Base-by-base conservation (phyloP, 768 basidiomycete genomes). In the Tylopilus balloui region DNA sequence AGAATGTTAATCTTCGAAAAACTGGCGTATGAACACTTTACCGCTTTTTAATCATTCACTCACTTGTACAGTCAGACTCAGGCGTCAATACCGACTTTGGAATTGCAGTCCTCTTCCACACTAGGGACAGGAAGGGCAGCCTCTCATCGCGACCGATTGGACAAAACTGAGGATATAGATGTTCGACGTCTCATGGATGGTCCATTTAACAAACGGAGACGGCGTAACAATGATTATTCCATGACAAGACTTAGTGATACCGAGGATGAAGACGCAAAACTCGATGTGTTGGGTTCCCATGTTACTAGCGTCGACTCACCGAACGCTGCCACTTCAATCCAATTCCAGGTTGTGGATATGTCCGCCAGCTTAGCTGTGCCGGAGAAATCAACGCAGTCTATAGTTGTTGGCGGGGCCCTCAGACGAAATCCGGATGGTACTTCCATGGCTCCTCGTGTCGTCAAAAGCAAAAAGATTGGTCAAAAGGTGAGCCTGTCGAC, bases 41-140 rank as follows among this genome's bases (percentile, higher is more conserved):
- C 12, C 34, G 41, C 31, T 45, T 15, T 28, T 48, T 31, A 13
- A 28, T 24, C 28, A 10, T 28, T 5, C 52, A 47, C 54, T 59
- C 40, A 64, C 47, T 52, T 48, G 49, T 60, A 54, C 71, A 92
- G 89, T 54, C 79, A 86, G 71, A 84, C 80, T 34, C 92, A 94
- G 70, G 81, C 86, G 2, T 73, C 83, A 29, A 69, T 87, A 36
- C 72, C 77, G 13, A 75, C 79, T 23, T 63, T 84, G 13, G 65
- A 78, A 19, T 72, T 96, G 21, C 82, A 88, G 42, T 84, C 91
- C 0, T 92, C 93, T 15, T 79, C 92, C 7, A 86, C 84, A 1
- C 79, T 96, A 46, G 92, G 92, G 14, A 85, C 91, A 1, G 86
- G 86, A 12, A 84, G 77, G 59, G 61, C 72, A 3, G 61, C 67